A percentile compares a stretch with the other conserved stretches of the same genome.
Evolutionary conservation across 805 yeast species (phyloP).

Genomic region (Lipomyces lipofer): DNA sequence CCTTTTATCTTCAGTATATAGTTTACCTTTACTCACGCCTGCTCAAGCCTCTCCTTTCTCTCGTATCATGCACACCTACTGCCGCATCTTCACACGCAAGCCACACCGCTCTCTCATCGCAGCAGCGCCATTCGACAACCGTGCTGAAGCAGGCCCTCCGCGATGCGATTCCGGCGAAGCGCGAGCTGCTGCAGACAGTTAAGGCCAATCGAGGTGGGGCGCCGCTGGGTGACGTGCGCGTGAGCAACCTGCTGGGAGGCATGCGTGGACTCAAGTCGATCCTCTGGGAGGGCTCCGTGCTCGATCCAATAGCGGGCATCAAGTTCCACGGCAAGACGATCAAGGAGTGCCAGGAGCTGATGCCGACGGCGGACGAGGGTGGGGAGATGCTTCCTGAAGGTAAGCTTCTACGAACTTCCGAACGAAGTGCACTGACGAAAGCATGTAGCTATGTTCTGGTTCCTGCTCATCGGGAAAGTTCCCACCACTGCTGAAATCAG

Average conservation of each 20-base stretch:
- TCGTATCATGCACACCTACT: slow-evolving; percentile 1
- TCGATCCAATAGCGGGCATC: slow-evolving; percentile 75
- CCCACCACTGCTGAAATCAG: slow-evolving; percentile 63
- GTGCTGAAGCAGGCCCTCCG: slow-evolving; percentile 41
- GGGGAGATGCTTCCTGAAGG: slow-evolving; percentile 72
- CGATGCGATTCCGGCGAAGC: slow-evolving; percentile 48
- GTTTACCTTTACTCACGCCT: neutral
- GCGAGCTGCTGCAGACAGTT: slow-evolving; percentile 45
- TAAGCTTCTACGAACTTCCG: neutral
- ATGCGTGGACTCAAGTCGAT: slow-evolving; percentile 77
- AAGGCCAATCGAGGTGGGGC: slow-evolving; percentile 43
- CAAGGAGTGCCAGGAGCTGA: slow-evolving; percentile 63
- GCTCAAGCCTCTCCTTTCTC: neutral
- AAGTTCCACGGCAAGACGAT: slow-evolving; percentile 77
- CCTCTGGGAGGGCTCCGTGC: slow-evolving; percentile 78
- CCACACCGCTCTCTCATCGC: neutral
- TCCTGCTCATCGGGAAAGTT: slow-evolving; percentile 68
- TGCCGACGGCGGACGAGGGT: slow-evolving; percentile 59
- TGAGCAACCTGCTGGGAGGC: slow-evolving; percentile 59
- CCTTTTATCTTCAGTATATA: neutral
- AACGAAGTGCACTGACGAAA: neutral
- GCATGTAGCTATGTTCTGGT: slow-evolving; percentile 60
- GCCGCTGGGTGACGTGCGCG: slow-evolving; percentile 49
- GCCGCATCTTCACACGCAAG: neutral
- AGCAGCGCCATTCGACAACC: slow-evolving; percentile 29